Evolutionary conservation across 176 grass and related monocot genomes (phyloP), one percentile per base, ranked within the genome.

Genomic region (Avena sativa): DNA sequence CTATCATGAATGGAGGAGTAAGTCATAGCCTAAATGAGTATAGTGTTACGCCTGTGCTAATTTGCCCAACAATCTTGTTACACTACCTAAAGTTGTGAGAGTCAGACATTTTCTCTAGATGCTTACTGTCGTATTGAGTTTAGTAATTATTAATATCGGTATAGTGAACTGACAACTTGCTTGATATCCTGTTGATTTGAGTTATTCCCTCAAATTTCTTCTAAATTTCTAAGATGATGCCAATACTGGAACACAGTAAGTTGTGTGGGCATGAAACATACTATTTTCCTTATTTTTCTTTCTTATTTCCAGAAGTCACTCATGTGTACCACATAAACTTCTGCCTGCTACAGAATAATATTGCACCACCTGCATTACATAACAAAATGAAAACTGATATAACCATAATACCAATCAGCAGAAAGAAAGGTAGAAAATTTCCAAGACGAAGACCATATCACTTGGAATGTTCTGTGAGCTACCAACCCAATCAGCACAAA

Each of bases 141-240:
- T 89, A 76, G 71, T 26, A 59, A 51, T 59, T 48, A n/a, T 43
- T 67, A 32, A 67, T 13, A 67, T 67, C 66, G 9, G 15, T 70
- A 40, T 40, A 14, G 65, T 68, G 65, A 68, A 36, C 65, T 68
- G 65, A 17, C 65, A 68, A 2, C 14, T 17, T 68, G 65, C 15
- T 69, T 69, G 32, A 34, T 69, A 19, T 38, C 30, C 66, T 69
- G 32, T 69, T 69, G 30, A 38, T 19, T 69, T 17, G 66, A 69
- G 66, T 69, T 38, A 69, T 65, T 65, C 11, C 23, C 25, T 65
- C 62, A 65, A 25, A 30, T 66, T 66, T 32, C 26, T 66, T 66
- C 12, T 34, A 67, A 36, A 6, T 34, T 69, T 11, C 3, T 40
- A 70, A 69, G 34, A 11, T 43, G 34, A 70, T 20, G 34, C 7